Evolutionary conservation across 192 early-diverging fungal species (phyloP), one percentile per base, ranked within the genome.

Genomic region (Umbelopsis ramanniana): DNA sequence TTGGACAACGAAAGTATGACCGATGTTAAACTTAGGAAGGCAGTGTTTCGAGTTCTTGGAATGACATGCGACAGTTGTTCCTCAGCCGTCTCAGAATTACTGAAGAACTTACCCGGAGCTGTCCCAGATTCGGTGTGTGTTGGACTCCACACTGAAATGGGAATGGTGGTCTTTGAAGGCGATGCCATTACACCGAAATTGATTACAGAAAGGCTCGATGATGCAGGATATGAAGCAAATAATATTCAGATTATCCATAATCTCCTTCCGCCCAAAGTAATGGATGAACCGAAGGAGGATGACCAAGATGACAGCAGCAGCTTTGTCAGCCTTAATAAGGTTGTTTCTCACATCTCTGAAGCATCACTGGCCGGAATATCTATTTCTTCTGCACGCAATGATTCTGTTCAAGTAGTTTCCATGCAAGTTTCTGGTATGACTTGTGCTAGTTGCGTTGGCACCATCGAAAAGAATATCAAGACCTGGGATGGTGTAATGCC

Each of bases 391-490:
- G 69, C 11, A 17, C 23, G 24, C 8, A 19, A 26, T 14, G 9
- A 17, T 22, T 3, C 38, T 55, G 7, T 17, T 2, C 33, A 63
- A 37, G 11, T 23, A 5, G 54, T 55, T 4, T 55, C 52, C 9
- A 74, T 97, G 12, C 85, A 92, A 70, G 86, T 99, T 23, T 85
- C 80, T 24, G 97, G 97, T 6, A 99, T 99, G 97, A 97, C 97
- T 38, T 98, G 97, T 82, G 89, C 96, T 6, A 92, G 92, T 5
- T 99, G 97, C 81, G 96, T 99, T 0, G 87, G 87, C 37, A 82
- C 89, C 4, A 92, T 99, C 22, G 95, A 97, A 83, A 88, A 87
- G 21, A 83, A 87, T 6, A 72, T 98, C 35, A 57, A 76, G 23
- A 67, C 73, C 1, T 75, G 83, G 8, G 79, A 83, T 0, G 95